These are phyloP conservation scores for Didymella pinodella DNA, from an alignment of 2,329 filamentous ascomycete genomes.

Conservation along the genomic window DNA sequence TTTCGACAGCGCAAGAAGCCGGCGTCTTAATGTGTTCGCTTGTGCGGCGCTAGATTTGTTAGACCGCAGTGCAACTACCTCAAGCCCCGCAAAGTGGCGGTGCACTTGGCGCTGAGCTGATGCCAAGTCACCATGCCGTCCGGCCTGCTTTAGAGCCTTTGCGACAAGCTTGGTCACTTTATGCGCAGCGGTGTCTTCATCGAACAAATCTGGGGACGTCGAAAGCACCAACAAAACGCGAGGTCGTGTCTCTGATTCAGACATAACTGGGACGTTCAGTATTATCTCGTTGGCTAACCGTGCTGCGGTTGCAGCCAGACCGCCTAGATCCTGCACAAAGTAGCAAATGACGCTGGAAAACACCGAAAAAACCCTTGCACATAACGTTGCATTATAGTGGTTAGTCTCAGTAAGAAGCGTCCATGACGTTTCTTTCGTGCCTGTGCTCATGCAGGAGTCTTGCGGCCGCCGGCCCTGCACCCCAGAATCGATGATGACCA, in stretches of 20 bases:
- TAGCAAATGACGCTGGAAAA: neutral
- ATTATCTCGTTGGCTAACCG: too few relatives aligned
- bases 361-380: neutral
- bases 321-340: neutral
- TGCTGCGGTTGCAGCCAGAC: neutral
- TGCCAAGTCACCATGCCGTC: too few relatives aligned
- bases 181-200: too few relatives aligned
- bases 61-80: neutral
- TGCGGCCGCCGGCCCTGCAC: neutral
- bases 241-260: too few relatives aligned
- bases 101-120: too few relatives aligned
- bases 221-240: neutral
- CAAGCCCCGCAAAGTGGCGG: neutral
- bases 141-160: too few relatives aligned
- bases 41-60: neutral
- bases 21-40: neutral
- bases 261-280: too few relatives aligned
- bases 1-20: neutral
- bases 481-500: slow-evolving; percentile 2
- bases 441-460: too few relatives aligned
- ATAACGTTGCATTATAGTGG: too few relatives aligned
- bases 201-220: too few relatives aligned
- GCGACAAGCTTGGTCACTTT: too few relatives aligned
- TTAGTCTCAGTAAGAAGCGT: too few relatives aligned
- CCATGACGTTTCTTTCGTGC: neutral